A percentile compares a stretch with the other conserved stretches of the same genome.
These are phyloP conservation scores for Fraxinus latifolia DNA, from an alignment of 305 asterid species.

Conservation along the genomic window DNA sequence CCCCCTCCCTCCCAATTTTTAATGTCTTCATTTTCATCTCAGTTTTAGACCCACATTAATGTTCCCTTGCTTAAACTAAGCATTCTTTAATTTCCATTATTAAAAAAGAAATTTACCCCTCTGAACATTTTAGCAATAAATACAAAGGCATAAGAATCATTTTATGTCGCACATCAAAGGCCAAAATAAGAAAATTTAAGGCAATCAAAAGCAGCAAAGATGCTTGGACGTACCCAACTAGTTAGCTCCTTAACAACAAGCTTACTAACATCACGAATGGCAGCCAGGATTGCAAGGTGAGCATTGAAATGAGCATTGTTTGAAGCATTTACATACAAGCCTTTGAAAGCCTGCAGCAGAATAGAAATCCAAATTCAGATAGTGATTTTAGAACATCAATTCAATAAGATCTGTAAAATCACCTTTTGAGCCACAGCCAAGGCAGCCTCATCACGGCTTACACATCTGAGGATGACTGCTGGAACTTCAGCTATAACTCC, in stretches of 20 bases:
- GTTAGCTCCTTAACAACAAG: conserved; percentile 98
- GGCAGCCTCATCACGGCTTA: conserved; percentile 97
- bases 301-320: conserved; percentile 69
- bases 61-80: no score
- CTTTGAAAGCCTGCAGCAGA: conserved; percentile 71
- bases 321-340: conserved; percentile 81
- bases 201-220: neutral
- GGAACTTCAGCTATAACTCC: conserved; percentile 91
- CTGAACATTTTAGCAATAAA: neutral
- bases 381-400: neutral
- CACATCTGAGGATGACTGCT: conserved; percentile 73
- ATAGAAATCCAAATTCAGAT: conserved; percentile 19
- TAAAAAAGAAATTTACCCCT: no score
- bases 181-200: neutral
- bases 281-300: conserved; percentile 78
- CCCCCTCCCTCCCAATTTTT: no score
- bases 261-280: conserved; percentile 97
- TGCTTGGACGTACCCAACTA: conserved; percentile 76
- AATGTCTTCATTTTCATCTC: neutral
- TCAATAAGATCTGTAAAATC: conserved; percentile 13
- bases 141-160: neutral
- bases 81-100: no score
- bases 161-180: no score
- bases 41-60: no score
- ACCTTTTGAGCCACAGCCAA: conserved; percentile 98